Evolutionary conservation across 140 eudicot species (phyloP).

Genomic region (Ambrosia hybrid): DNA sequence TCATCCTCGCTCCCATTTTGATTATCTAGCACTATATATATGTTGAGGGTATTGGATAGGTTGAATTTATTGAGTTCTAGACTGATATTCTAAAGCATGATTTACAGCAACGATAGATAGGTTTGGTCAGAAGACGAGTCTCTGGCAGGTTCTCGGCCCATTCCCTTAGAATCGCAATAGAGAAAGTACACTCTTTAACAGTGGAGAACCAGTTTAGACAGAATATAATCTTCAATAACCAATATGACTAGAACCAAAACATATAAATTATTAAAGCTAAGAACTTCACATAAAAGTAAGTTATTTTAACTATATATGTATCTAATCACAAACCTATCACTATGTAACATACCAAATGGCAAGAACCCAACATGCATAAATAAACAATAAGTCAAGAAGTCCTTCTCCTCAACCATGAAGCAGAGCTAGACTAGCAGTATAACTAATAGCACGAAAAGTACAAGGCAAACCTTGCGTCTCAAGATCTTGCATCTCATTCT

Average conservation of each 20-base stretch:
- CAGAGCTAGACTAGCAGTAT: conserved; percentile 46
- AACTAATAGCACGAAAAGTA: conserved; percentile 32
- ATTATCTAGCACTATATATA: too few species aligned
- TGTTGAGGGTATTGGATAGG: too few species aligned
- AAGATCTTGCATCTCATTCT: conserved; percentile 35
- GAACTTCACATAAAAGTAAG: background rate
- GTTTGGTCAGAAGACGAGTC: too few species aligned
- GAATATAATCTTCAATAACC: background rate
- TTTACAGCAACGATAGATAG: too few species aligned
- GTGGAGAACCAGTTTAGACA: too few species aligned
- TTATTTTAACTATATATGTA: conserved; percentile 4
- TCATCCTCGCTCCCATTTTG: too few species aligned
- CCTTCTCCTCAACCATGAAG: conserved; percentile 36
- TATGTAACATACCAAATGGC: conserved; percentile 10
- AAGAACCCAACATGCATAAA: background rate
- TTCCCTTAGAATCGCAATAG: too few species aligned
- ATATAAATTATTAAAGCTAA: conserved; percentile 8
- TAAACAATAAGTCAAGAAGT: background rate
- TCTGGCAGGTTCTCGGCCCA: too few species aligned
- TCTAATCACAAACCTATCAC: conserved; percentile 4
- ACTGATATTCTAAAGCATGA: too few species aligned
- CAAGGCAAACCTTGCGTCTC: conserved; percentile 27
- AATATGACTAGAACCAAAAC: conserved; percentile 9
- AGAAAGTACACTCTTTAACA: too few species aligned
- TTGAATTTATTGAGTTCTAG: too few species aligned